Evolutionary conservation across 805 yeast species (phyloP).

Genomic region (Candida rishiriensis): DNA sequence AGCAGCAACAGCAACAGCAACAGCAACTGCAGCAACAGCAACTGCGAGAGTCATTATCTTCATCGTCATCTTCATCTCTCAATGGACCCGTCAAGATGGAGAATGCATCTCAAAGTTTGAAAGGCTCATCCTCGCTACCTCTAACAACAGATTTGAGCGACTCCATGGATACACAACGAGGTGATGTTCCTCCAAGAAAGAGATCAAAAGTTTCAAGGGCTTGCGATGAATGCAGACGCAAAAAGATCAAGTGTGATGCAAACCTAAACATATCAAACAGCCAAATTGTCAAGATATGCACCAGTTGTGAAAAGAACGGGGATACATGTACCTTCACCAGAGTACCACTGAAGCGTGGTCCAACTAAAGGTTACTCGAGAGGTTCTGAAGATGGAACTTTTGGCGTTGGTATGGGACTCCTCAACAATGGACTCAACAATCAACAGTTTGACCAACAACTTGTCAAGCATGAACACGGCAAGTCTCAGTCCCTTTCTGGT

Average conservation of each 20-base stretch:
- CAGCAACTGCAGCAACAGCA: too few relatives aligned
- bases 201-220: constrained; percentile 74
- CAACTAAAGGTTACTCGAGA: constrained; percentile 58
- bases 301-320: constrained; percentile 56
- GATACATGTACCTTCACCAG: constrained; percentile 66
- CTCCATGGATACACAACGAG: too few relatives aligned
- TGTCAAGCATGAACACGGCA: not conserved
- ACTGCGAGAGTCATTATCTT: too few relatives aligned
- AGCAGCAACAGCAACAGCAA: too few relatives aligned
- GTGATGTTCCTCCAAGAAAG: constrained; percentile 38
- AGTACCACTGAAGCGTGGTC: constrained; percentile 74
- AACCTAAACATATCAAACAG: constrained; percentile 40
- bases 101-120: too few relatives aligned
- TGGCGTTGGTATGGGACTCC: not conserved
- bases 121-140: too few relatives aligned
- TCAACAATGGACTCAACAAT: not conserved
- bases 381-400: constrained; percentile 31
- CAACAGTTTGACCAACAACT: constrained; percentile 9
- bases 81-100: too few relatives aligned
- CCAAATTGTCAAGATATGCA: constrained; percentile 49
- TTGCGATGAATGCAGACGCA: constrained; percentile 74
- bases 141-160: too few relatives aligned
- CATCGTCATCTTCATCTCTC: too few relatives aligned
- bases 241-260: constrained; percentile 70
- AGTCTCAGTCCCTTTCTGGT: constrained; percentile 1